Evolutionary conservation across 257 asterid species (phyloP), one percentile per base, ranked within the genome.

Genomic region (Jasminum sambac): DNA sequence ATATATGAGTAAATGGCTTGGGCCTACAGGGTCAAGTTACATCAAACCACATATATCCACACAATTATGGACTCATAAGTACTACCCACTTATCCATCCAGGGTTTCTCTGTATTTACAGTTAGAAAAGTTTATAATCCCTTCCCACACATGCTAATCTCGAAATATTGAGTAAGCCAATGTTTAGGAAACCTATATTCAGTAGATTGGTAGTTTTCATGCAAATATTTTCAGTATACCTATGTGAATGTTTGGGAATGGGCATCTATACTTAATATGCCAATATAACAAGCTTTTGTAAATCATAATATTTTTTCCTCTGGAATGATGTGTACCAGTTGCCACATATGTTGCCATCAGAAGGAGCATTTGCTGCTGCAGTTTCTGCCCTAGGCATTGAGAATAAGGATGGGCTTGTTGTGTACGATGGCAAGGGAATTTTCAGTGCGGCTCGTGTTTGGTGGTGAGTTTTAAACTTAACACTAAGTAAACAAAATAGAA

Each of bases 381-480:
- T 84, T 76, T 95, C 99, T 58, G 94, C 99, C 24, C 97, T 95
- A 52, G 99, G 97, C 69, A 85, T 95, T 39, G 97, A 89, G 74
- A 95, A 95, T 82, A 91, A 86, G 83, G 96, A 91, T 58, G 89
- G 88, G 38, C 70, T 95, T 69, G 91, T 95, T 77, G 98, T 95
- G 50, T 95, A 95, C 79, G 99, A 95, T 69, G 99, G 99, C 69
- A 91, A 95, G 83, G 99, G 99, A 71, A 85, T 95, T 66, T 95
- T 95, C 82, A 89, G 99, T 70, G 98, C 99, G 11, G 98, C 98
- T 68, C 98, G 98, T 76, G 99, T 95, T 77, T 95, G 99, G 99
- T 95, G 99, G 99, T 91, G 79, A 82, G 98, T 64, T 60, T 55
- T 73, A 26, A 40, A 14, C 57, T 72, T 14, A 41, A 52, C n/a